Evolutionary conservation across 306 rosid species (phyloP).

Genomic region (Aeschynomene evenia): DNA sequence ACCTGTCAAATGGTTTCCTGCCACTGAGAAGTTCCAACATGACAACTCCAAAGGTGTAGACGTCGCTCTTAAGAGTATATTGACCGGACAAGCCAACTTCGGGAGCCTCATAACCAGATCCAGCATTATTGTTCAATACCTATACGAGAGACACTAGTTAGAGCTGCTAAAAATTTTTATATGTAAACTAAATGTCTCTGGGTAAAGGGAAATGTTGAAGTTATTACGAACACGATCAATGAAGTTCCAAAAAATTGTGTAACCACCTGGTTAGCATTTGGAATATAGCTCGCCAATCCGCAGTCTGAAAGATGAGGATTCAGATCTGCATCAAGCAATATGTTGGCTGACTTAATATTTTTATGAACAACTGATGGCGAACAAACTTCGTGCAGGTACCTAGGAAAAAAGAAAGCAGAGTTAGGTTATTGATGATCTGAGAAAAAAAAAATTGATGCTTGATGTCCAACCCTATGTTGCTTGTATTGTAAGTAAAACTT

Average conservation of each 20-base stretch:
- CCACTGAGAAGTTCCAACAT: slow-evolving; percentile 98
- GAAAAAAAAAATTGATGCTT: background rate
- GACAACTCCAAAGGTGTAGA: slow-evolving; percentile 90
- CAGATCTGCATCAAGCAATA: slow-evolving; percentile 79
- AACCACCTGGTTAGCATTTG: slow-evolving; percentile 69
- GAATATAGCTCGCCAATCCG: slow-evolving; percentile 70
- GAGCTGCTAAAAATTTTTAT: slow-evolving; percentile 19
- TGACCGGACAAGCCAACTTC: slow-evolving; percentile 84
- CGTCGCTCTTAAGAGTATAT: slow-evolving; percentile 78
- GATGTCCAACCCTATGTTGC: slow-evolving; percentile 5
- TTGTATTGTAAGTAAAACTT: background rate
- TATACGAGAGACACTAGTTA: slow-evolving; percentile 37
- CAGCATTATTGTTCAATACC: slow-evolving; percentile 66
- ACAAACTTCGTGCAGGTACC: slow-evolving; percentile 97
- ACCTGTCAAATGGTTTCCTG: slow-evolving; percentile 94
- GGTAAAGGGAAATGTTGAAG: slow-evolving; percentile 7
- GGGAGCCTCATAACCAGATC: slow-evolving; percentile 83
- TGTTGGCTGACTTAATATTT: slow-evolving; percentile 84
- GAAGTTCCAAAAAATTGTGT: slow-evolving; percentile 10
- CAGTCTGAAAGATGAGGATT: slow-evolving; percentile 93
- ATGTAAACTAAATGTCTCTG: background rate
- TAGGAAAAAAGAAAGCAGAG: slow-evolving; percentile 37
- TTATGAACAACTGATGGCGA: slow-evolving; percentile 93
- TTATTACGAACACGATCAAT: background rate
- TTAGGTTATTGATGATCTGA: slow-evolving; percentile 11